Percentiles rank a stretch among this genome's conserved stretches.
Conservation (phyloP, 345 rosid species). For the Physaria fendleri region DNA sequence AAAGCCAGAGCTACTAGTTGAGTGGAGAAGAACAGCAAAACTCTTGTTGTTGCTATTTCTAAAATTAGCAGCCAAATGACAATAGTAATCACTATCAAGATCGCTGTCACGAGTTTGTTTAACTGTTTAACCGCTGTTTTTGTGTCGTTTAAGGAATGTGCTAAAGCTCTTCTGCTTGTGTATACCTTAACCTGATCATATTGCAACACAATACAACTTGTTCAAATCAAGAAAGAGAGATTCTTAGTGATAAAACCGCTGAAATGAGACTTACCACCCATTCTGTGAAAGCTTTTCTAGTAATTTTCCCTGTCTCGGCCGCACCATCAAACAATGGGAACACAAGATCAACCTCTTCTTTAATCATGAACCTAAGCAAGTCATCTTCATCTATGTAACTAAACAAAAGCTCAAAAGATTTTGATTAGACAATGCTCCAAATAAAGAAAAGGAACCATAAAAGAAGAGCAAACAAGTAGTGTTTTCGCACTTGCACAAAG, state of each 20-base stretch:
- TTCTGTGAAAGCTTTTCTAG: conserved; percentile 51
- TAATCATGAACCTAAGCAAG: conserved; percentile 71
- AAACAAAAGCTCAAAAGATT: neutral
- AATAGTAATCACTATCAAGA: conserved; percentile 41
- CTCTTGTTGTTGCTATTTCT: conserved; percentile 77
- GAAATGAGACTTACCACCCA: conserved; percentile 59
- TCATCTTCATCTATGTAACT: conserved; percentile 75
- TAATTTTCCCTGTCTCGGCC: conserved; percentile 49
- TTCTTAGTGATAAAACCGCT: neutral
- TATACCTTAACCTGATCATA: conserved; percentile 73
- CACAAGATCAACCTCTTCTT: conserved; percentile 79
- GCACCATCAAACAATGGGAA: conserved; percentile 61
- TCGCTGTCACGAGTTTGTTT: conserved; percentile 58
- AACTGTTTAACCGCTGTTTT: conserved; percentile 89
- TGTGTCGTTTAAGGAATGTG: conserved; percentile 74
- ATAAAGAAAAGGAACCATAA: too few species aligned
- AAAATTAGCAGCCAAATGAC: conserved; percentile 70
- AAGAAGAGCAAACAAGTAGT: neutral
- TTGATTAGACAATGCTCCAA: conserved; percentile 4
- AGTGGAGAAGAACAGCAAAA: conserved; percentile 58
- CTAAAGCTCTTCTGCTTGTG: conserved; percentile 58
- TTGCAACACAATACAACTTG: neutral
- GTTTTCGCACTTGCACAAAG: conserved; percentile 42
- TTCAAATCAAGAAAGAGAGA: neutral
- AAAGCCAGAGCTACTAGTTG: conserved; percentile 72